Base-by-base conservation (phyloP, 73 alveolate species). In the Paramecium primaurelia region DNA sequence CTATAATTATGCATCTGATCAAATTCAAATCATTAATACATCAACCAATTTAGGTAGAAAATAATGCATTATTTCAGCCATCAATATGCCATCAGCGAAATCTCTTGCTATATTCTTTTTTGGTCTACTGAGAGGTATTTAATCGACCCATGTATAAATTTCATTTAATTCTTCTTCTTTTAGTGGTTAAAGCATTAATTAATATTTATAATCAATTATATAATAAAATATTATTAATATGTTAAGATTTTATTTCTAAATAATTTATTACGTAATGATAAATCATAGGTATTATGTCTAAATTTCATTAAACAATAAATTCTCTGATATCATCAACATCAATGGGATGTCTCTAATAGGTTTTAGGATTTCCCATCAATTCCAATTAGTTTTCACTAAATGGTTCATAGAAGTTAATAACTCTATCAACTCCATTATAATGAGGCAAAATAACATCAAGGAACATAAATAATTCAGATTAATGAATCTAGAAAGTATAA, bases 81-180 rank as follows among this genome's bases (percentile, higher is more conserved):
- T 75, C 36, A 96, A 93, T 71, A 96, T 97, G 20, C 98, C 99
- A 94, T 97, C 99, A 28, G 99, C 94, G 86, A 97, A 97, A 92
- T 97, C 99, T 92, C 99, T 95, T 8, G 98, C 93, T 47, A 97
- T 97, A 93, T 97, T 97, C 93, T 95, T 96, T 94, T 97, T 97
- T 26, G 98, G 99, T 10, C 98, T 93, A 30, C 98, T 95, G 44
- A 97, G 93, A 58, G 96, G 97, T 7, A 97, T 92, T 59, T 95
- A 94, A 92, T 97, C 99, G 8, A 97, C 99, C 99, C 99, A 97
- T 86, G 96, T 95, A 93, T 97, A 97, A 22, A 97, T 97, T 77
- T 94, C 93, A 96, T 96, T 95, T 92, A 96, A 90, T 93, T 96
- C 98, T 64, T 94, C 96, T 71, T 96, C 99, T 47, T 34, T 80